Base-by-base conservation (phyloP, 306 rosid genomes). In the Trifolium dubium region DNA sequence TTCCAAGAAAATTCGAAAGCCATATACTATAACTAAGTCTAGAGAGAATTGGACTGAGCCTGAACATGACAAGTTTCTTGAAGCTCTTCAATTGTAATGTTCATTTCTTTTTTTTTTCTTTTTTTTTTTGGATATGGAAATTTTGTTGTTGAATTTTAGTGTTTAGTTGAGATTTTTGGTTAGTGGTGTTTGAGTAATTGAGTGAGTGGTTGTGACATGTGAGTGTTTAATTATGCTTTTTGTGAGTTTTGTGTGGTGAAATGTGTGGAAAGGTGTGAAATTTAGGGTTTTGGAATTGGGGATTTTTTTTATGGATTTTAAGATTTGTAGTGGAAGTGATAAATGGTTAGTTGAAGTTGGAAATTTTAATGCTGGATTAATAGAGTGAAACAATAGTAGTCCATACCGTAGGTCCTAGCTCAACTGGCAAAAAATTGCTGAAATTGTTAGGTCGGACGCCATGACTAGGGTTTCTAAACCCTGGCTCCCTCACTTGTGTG, bases 21-120 rank as follows among this genome's bases (percentile, higher is more conserved):
- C 97, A 3, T 94, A 94, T 81, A 94, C 99, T 32, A 94, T 94
- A 12, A 92, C 97, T 72, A 94, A 94, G 93, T 92, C 99, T 44
- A 80, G 99, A 64, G 99, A 94, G 86, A 94, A 94, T 88, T 94
- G 96, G 97, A 91, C 95, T 6, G 97, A 94, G 53, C 97, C 97
- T 0, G 97, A 94, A 82, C 99, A 94, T 61, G 99, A 94, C 82
- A 94, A 94, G 83, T 94, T 94, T 58, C 95, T 92, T 31, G 99
- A 94, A 85, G 99, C 99, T 12, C 92, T 94, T 17, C 99, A 94
- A 75, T 86, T 94, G 99, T 94, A 37, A 19, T 32, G 39, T 28
- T 15, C n/a, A 1, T 17, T 3, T 31, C 7, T 37, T n/a, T 37
- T 0, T 12, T 10, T 32, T 6, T 5, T 17, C 3, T 5, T 15